phyloP scores from a whole-genome alignment of 352 stramenopile genomes.

The Pythium brachiatum region DNA sequence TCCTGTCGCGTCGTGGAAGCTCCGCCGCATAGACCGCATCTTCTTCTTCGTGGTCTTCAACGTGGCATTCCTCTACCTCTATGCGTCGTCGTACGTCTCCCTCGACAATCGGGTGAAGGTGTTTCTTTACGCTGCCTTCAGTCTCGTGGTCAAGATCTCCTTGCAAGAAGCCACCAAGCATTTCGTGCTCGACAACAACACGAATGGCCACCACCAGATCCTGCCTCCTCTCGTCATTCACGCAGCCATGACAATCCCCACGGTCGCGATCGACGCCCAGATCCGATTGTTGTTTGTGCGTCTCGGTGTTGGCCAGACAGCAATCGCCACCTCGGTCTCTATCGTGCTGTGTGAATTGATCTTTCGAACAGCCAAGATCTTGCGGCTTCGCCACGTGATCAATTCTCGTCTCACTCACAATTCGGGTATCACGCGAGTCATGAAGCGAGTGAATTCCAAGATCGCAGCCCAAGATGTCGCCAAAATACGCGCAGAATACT shows the following conservation, averaged over 20 bases:
- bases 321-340: slow-evolving; percentile 12
- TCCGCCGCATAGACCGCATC: not conserved
- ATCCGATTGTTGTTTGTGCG: slow-evolving; percentile 33
- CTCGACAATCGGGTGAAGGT: not conserved
- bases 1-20: not conserved
- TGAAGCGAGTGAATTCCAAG: slow-evolving; percentile 31
- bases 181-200: not conserved
- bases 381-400: not conserved
- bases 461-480: slow-evolving; percentile 13
- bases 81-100: not conserved
- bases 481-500: slow-evolving; percentile 25
- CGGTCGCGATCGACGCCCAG: slow-evolving; percentile 29
- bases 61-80: not conserved
- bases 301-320: slow-evolving; percentile 18
- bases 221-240: slow-evolving; percentile 19
- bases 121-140: not conserved
- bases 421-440: slow-evolving; percentile 18
- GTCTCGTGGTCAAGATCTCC: slow-evolving; percentile 2
- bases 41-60: not conserved
- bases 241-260: slow-evolving; percentile 26
- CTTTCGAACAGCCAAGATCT: not conserved
- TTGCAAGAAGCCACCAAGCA: slow-evolving; percentile 6
- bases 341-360: not conserved
- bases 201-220: slow-evolving; percentile 1
- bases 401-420: not conserved